phyloP scores from a whole-genome alignment of 2,329 filamentous ascomycete genomes.

The Lecanicillium sp. region DNA sequence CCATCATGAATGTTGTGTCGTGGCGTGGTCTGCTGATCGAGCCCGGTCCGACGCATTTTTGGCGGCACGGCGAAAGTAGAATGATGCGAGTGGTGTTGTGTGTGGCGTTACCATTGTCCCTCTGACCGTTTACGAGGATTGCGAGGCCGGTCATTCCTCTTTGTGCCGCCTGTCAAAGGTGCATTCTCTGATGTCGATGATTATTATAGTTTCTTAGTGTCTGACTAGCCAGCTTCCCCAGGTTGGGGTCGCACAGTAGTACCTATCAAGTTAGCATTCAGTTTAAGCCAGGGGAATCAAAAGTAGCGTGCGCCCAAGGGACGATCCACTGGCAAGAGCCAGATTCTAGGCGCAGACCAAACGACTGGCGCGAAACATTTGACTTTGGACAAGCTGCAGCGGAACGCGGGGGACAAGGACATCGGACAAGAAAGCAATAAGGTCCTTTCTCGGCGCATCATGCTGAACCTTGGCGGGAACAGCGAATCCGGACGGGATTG shows the following conservation, averaged over 20 bases:
- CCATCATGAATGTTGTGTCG: too few relatives aligned
- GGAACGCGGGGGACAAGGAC: not conserved
- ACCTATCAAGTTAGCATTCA: conserved; percentile 8
- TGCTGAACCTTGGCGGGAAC: conserved; percentile 3
- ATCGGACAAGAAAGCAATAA: not conserved
- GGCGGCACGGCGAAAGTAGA: too few relatives aligned
- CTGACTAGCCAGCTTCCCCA: not conserved
- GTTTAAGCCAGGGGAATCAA: conserved; percentile 4
- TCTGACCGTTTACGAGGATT: too few relatives aligned
- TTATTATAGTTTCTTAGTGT: not conserved
- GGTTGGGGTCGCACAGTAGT: conserved; percentile 5
- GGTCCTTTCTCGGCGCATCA: conserved; percentile 7
- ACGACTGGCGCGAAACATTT: too few relatives aligned
- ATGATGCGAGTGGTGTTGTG: too few relatives aligned
- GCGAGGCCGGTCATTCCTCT: too few relatives aligned
- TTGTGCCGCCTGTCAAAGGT: too few relatives aligned
- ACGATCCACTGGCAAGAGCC: conserved; percentile 1
- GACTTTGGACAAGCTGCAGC: too few relatives aligned
- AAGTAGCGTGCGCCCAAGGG: conserved; percentile 3
- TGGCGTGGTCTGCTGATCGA: too few relatives aligned
- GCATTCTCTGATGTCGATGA: too few relatives aligned
- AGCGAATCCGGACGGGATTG: not conserved
- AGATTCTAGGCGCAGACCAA: conserved; percentile 2
- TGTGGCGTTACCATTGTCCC: too few relatives aligned
- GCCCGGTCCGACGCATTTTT: too few relatives aligned